Evolutionary conservation across 805 yeast species (phyloP).

Genomic region (Tetrapisispora iriomotensis): DNA sequence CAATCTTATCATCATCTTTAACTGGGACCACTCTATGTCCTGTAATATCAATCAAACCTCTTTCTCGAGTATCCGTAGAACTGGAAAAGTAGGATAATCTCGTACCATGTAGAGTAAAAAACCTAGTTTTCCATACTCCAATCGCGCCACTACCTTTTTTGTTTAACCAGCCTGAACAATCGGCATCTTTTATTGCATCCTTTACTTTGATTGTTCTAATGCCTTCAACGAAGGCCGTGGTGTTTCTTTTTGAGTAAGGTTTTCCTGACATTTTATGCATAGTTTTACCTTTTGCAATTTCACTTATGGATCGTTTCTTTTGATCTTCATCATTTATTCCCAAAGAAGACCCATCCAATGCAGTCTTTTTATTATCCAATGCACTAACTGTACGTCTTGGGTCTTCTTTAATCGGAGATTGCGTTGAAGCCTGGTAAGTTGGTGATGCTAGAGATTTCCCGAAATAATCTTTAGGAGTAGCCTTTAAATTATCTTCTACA

Average conservation of each 20-base stretch:
- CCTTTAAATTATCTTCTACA: slow-evolving; percentile 12
- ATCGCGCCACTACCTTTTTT: slow-evolving; percentile 78
- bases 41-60: slow-evolving; percentile 91
- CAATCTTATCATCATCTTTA: slow-evolving; percentile 71
- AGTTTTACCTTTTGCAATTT: slow-evolving; percentile 41
- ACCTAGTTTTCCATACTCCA: slow-evolving; percentile 86
- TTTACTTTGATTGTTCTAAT: slow-evolving; percentile 65
- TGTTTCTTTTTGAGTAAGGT: slow-evolving; percentile 42
- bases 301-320: slow-evolving; percentile 38
- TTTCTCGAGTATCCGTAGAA: slow-evolving; percentile 70
- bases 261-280: slow-evolving; percentile 46
- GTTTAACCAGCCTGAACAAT: slow-evolving; percentile 89
- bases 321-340: slow-evolving; percentile 14
- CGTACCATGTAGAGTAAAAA: slow-evolving; percentile 82
- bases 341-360: slow-evolving; percentile 2
- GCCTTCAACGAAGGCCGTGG: slow-evolving; percentile 83
- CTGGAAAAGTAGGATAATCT: slow-evolving; percentile 79
- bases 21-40: slow-evolving; percentile 87
- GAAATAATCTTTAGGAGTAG: slow-evolving; percentile 9
- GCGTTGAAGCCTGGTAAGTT: not conserved
- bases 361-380: slow-evolving; percentile 25
- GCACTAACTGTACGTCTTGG: slow-evolving; percentile 46
- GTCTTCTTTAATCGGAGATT: slow-evolving; percentile 6
- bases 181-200: slow-evolving; percentile 68
- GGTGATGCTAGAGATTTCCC: slow-evolving; percentile 4